Conservation (phyloP, 2,329 filamentous ascomycete species). For the Aphanoascus verrucosus region DNA sequence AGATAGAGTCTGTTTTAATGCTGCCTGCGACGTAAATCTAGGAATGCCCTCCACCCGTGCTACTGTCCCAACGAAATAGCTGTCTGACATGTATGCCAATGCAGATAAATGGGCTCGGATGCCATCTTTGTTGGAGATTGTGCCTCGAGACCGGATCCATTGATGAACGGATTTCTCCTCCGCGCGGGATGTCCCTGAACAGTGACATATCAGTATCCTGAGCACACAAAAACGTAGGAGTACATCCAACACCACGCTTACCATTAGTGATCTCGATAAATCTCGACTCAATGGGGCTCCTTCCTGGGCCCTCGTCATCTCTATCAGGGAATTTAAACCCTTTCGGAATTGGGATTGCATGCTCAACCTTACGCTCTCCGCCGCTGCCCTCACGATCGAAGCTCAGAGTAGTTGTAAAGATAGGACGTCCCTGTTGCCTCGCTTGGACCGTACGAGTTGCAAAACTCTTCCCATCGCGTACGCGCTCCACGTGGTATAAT, state of each 20-base stretch:
- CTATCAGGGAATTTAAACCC: constrained; percentile 36
- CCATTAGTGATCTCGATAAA: constrained; percentile 48
- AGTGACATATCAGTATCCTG: neutral
- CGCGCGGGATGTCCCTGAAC: constrained; percentile 34
- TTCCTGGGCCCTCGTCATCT: constrained; percentile 22
- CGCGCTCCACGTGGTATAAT: constrained; percentile 87
- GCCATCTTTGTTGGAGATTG: constrained; percentile 62
- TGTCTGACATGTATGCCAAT: constrained; percentile 86
- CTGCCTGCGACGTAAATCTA: constrained; percentile 51
- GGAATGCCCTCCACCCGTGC: constrained; percentile 69
- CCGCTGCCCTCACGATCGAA: constrained; percentile 57
- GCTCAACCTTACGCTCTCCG: constrained; percentile 49
- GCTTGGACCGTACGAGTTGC: constrained; percentile 94
- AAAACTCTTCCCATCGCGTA: constrained; percentile 81
- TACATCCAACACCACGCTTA: constrained; percentile 18
- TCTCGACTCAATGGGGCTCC: constrained; percentile 49
- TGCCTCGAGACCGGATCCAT: constrained; percentile 43
- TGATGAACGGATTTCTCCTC: constrained; percentile 58
- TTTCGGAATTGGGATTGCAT: constrained; percentile 53
- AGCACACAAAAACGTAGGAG: constrained; percentile 2
- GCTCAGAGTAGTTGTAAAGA: constrained; percentile 91
- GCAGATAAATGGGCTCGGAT: constrained; percentile 74
- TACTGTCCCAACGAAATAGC: constrained; percentile 86
- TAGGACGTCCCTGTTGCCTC: constrained; percentile 72
- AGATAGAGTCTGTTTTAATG: constrained; percentile 31